Conservation (phyloP, 108 stramenopile genomes). For the Pelagomonas calceolata region DNA sequence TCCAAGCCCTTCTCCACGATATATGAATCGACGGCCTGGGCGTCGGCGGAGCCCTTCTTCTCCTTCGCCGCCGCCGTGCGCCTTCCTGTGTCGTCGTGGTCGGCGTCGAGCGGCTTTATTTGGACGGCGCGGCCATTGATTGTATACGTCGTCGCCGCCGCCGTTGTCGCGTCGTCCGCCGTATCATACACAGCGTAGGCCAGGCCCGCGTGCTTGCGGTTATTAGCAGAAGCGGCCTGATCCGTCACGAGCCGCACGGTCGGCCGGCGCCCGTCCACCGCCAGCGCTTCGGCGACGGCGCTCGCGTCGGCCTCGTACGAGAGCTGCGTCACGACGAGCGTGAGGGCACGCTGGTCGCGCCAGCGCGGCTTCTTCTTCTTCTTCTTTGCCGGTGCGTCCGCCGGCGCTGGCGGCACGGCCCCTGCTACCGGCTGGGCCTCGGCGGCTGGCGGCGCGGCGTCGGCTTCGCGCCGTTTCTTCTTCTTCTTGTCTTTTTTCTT, state of each 20-base stretch:
- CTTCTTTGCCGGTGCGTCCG: background rate
- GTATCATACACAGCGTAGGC: background rate
- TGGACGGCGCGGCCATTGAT: background rate
- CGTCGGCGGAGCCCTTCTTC: background rate
- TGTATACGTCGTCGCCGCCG: background rate
- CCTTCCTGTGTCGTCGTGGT: background rate
- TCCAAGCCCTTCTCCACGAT: background rate
- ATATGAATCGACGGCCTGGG: too few species aligned
- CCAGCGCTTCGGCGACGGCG: background rate
- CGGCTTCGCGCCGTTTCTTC: too few species aligned
- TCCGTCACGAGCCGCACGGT: background rate
- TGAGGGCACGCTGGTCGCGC: background rate
- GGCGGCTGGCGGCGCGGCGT: too few species aligned
- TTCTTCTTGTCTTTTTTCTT: too few species aligned
- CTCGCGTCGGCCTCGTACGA: background rate
- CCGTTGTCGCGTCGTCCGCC: background rate
- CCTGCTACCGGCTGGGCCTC: too few species aligned
- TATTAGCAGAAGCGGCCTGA: background rate
- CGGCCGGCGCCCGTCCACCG: background rate
- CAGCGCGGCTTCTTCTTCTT: background rate
- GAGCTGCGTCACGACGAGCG: background rate
- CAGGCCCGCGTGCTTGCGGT: background rate
- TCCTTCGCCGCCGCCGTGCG: background rate
- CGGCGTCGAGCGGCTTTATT: background rate
- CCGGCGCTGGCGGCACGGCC: too few species aligned